These are phyloP conservation scores for Chernovozyma aurita DNA, from an alignment of 1,139 yeast genomes.

Conservation along the genomic window DNA sequence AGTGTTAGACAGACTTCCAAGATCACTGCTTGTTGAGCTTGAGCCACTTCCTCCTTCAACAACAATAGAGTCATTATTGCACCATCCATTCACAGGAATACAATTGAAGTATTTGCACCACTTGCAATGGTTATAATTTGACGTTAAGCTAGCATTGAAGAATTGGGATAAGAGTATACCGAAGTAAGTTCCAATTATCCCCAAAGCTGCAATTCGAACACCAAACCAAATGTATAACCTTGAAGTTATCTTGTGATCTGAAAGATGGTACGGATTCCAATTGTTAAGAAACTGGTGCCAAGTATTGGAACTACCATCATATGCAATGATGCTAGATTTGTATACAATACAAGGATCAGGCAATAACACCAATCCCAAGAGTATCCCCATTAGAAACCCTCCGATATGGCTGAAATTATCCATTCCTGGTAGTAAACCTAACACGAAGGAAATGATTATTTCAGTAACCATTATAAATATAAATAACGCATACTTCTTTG, in stretches of 20 bases:
- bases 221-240: constrained; percentile 47
- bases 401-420: constrained; percentile 79
- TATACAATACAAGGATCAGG: constrained; percentile 56
- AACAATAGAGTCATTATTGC: constrained; percentile 53
- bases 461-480: constrained; percentile 51
- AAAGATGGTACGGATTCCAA: constrained; percentile 39
- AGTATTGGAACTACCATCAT: constrained; percentile 31
- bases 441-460: constrained; percentile 54
- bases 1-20: background rate
- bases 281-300: constrained; percentile 39
- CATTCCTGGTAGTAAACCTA: constrained; percentile 69
- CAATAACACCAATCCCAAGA: constrained; percentile 48
- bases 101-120: constrained; percentile 79
- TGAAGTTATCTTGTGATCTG: constrained; percentile 28
- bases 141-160: constrained; percentile 37
- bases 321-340: constrained; percentile 38
- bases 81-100: constrained; percentile 71
- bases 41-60: constrained; percentile 10
- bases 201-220: constrained; percentile 44
- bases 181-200: constrained; percentile 47
- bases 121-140: constrained; percentile 32
- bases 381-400: constrained; percentile 64
- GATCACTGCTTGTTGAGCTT: background rate
- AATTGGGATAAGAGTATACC: constrained; percentile 48
- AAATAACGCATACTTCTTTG: constrained; percentile 40